Conservation (phyloP, 768 basidiomycete genomes). For the Neoboletus magnificus region DNA sequence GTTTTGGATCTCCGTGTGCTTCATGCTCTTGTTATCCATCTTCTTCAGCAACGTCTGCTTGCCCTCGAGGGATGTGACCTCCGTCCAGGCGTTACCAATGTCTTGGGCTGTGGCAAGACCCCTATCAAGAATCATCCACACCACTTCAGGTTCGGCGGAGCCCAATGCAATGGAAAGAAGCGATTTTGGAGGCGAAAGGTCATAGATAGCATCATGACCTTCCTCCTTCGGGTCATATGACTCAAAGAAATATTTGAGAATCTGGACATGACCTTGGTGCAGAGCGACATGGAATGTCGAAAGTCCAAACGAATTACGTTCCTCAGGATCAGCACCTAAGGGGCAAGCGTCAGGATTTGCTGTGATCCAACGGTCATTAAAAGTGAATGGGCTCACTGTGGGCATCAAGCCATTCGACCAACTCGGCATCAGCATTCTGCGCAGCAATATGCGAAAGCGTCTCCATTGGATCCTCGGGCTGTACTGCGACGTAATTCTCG, state of each 20-base stretch:
- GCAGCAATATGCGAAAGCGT: constrained; percentile 70
- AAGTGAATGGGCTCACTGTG: constrained; percentile 51
- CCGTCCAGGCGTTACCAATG: constrained; percentile 49
- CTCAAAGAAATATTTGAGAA: constrained; percentile 62
- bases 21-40: constrained; percentile 30
- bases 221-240: constrained; percentile 51
- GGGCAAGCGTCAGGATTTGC: constrained; percentile 16
- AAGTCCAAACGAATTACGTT: constrained; percentile 53
- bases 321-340: constrained; percentile 70
- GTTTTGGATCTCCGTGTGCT: constrained; percentile 48
- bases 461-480: constrained; percentile 55
- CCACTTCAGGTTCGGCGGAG: constrained; percentile 59
- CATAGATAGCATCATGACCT: constrained; percentile 51
- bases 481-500: constrained; percentile 44
- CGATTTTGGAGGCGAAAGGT: constrained; percentile 36
- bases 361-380: constrained; percentile 24
- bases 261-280: constrained; percentile 45
- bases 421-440: constrained; percentile 48
- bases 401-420: constrained; percentile 67
- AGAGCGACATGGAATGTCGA: constrained; percentile 70
- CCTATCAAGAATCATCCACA: constrained; percentile 62
- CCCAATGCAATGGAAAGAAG: constrained; percentile 56
- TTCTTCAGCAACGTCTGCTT: constrained; percentile 25
- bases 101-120: constrained; percentile 49
- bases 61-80: constrained; percentile 39